Conservation (phyloP, 768 basidiomycete species). For the Crepidotus variabilis region DNA sequence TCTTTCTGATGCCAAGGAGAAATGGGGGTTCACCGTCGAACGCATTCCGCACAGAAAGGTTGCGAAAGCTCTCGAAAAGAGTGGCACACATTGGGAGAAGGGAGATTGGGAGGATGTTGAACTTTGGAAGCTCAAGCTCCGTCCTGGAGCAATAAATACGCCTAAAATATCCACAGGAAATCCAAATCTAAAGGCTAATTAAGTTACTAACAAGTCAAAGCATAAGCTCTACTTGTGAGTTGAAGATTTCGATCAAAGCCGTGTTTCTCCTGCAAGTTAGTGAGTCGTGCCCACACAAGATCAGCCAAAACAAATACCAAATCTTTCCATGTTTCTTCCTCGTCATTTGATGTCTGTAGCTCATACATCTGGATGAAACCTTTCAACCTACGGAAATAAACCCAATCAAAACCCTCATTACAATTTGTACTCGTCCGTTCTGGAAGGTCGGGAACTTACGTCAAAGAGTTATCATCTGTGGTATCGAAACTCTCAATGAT, state of each 20-base stretch:
- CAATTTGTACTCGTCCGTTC: conserved; percentile 34
- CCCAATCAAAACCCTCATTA: not conserved
- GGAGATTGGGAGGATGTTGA: conserved; percentile 82
- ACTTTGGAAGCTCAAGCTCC: conserved; percentile 52
- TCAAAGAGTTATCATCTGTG: conserved; percentile 65
- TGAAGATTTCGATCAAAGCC: conserved; percentile 69
- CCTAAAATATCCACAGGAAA: too few species aligned
- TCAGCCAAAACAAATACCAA: conserved; percentile 41
- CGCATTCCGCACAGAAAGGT: conserved; percentile 60
- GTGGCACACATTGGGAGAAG: conserved; percentile 53
- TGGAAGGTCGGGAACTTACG: conserved; percentile 43
- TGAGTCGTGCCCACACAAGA: conserved; percentile 5
- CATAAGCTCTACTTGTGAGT: conserved; percentile 32
- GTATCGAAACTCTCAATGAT: conserved; percentile 73
- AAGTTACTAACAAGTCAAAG: not conserved
- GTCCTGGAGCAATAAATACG: too few species aligned
- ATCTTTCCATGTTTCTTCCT: conserved; percentile 83
- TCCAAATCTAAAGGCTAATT: too few species aligned
- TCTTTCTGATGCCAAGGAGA: conserved; percentile 48
- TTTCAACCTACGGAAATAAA: conserved; percentile 47
- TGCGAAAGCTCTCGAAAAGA: conserved; percentile 54
- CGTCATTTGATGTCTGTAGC: conserved; percentile 81
- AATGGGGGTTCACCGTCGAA: conserved; percentile 55
- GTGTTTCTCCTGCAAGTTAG: conserved; percentile 52
- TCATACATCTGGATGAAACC: conserved; percentile 84